Evolutionary conservation across 306 rosid species (phyloP), one percentile per base, ranked within the genome.

Genomic region (Trichosanthes cucumerina): DNA sequence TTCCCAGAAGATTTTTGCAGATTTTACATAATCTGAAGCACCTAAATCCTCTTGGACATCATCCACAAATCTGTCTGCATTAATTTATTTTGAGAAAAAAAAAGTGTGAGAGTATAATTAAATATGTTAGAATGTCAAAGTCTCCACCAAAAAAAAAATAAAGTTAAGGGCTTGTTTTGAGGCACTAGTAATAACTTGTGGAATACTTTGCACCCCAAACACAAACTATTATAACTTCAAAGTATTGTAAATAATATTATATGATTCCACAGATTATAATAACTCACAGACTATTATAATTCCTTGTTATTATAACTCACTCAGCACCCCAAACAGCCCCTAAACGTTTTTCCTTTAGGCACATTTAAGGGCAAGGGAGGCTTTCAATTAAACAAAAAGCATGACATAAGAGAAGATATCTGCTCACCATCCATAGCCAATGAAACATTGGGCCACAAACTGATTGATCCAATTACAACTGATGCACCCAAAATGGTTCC

Each of bases 381-480:
- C 66, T 26, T 58, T 24, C 64, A 63, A 64, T 36, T 21, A 13
- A 75, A 15, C 50, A n/a, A 50, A 74, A 43, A 53, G 11, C 33
- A 59, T 57, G 10, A 14, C 49, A 24, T 24, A 54, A 65, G 31
- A 2, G 36, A 79, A 50, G 50, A 79, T 34, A 76, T 79, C 75
- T 66, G 56, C 93, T 92, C 79, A 89, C 97, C 96, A 65, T 92
- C 92, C 86, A 89, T 84, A 83, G 93, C 86, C 82, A 89, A 83
- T 70, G 85, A 85, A 75, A 82, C 78, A 79, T 36, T 79, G 14
- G 85, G 83, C 81, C 79, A 39, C 70, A 62, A 63, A 74, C 28
- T 74, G 80, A 80, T 71, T 31, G 92, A 82, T 59, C 91, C 85
- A 71, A 81, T 41, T 23, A 88, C 82, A 80, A 86, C 76, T 4